phyloP scores from a whole-genome alignment of 345 rosid genomes.

The Populus alba region DNA sequence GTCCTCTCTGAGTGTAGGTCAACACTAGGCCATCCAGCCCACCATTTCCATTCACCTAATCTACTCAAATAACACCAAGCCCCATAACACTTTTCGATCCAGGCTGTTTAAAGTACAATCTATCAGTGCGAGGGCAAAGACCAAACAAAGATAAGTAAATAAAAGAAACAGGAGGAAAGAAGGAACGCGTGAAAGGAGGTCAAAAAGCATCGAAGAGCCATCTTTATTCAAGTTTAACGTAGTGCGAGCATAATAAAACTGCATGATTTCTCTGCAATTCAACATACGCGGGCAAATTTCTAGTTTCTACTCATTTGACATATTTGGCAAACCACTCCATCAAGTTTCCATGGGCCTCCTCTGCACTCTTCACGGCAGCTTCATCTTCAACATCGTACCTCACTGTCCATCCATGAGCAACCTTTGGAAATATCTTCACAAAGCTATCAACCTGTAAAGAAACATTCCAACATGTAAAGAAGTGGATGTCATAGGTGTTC shows the following conservation, averaged over 20 bases:
- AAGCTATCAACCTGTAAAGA: conserved; percentile 45
- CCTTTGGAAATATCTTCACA: conserved; percentile 76
- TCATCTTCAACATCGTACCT: conserved; percentile 52
- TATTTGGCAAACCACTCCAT: conserved; percentile 56
- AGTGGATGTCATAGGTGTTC: background rate
- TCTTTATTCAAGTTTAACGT: too few relatives aligned
- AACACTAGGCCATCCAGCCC: too few relatives aligned
- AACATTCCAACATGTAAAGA: background rate
- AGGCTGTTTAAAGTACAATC: too few relatives aligned
- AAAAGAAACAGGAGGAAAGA: too few relatives aligned
- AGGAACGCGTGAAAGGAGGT: too few relatives aligned
- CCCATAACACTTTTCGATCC: too few relatives aligned
- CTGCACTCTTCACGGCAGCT: conserved; percentile 48
- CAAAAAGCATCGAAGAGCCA: too few relatives aligned
- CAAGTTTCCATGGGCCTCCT: conserved; percentile 66
- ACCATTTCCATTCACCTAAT: too few relatives aligned
- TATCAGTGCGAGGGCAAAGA: too few relatives aligned
- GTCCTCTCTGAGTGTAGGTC: too few relatives aligned
- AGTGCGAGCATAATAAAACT: background rate
- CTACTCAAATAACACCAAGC: too few relatives aligned
- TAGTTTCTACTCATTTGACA: conserved; percentile 39
- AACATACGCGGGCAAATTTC: background rate
- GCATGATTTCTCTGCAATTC: background rate
- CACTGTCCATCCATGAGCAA: conserved; percentile 69
- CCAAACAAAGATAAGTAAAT: too few relatives aligned